Conservation (phyloP, 306 rosid genomes). For the Cicer judaicum region DNA sequence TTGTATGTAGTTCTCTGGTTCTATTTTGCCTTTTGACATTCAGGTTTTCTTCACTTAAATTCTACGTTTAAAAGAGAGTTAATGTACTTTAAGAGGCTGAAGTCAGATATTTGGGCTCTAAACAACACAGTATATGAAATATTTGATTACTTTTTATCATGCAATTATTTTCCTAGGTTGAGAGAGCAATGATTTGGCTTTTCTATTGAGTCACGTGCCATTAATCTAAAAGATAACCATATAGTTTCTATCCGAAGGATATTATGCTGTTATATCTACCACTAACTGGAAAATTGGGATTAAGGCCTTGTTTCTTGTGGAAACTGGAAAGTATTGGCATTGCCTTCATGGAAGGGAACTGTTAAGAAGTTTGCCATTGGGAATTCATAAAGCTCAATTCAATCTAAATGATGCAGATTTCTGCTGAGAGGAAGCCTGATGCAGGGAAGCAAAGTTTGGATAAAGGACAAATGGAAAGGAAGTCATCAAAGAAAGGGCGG, state of each 20-base stretch:
- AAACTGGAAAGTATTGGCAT: constrained; percentile 24
- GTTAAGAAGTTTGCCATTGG: constrained; percentile 20
- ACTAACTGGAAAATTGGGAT: constrained; percentile 16
- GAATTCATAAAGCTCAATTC: constrained; percentile 34
- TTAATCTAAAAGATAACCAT: constrained; percentile 8
- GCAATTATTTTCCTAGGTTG: constrained; percentile 12
- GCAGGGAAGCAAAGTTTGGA: constrained; percentile 58
- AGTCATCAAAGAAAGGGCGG: constrained; percentile 64
- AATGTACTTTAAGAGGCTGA: constrained; percentile 27
- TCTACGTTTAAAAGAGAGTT: neutral
- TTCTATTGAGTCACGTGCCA: constrained; percentile 3
- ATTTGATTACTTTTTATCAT: constrained; percentile 6
- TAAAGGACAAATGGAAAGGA: constrained; percentile 62
- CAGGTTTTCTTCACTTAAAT: constrained; percentile 18
- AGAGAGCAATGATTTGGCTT: constrained; percentile 12
- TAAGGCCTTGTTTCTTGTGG: neutral
- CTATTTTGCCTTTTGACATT: constrained; percentile 3
- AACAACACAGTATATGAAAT: constrained; percentile 24
- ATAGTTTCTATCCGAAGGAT: constrained; percentile 2
- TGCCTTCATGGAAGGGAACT: constrained; percentile 10
- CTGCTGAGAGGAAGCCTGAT: constrained; percentile 73
- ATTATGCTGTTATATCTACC: constrained; percentile 27
- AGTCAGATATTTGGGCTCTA: constrained; percentile 28
- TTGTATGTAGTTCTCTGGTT: constrained; percentile 27
- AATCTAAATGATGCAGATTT: constrained; percentile 56